Percentiles rank a stretch among this genome's conserved stretches.
These are phyloP conservation scores for Ogataea ganodermae DNA, from an alignment of 805 yeast genomes.

Conservation along the genomic window DNA sequence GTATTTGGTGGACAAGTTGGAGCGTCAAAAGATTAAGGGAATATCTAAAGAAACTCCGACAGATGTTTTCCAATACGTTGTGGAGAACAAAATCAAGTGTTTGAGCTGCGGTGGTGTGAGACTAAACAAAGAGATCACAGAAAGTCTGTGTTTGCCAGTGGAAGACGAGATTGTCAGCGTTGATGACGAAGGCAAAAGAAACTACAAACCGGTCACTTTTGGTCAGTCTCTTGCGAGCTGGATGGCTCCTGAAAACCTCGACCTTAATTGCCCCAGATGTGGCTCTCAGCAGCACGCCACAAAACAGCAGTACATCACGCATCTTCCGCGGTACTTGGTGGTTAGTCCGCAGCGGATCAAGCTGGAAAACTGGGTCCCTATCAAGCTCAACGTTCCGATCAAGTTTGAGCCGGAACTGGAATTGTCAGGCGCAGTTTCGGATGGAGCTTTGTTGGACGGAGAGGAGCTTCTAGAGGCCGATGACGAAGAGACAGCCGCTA, in stretches of 20 bases:
- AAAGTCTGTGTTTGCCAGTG: slow-evolving; percentile 64
- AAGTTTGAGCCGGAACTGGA: slow-evolving; percentile 44
- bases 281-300: slow-evolving; percentile 37
- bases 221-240: slow-evolving; percentile 48
- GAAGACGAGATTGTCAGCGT: slow-evolving; percentile 40
- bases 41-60: slow-evolving; percentile 44
- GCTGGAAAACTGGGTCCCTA: slow-evolving; percentile 87
- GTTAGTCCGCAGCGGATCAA: slow-evolving; percentile 79
- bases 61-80: slow-evolving; percentile 60
- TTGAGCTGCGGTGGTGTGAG: slow-evolving; percentile 60
- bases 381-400: slow-evolving; percentile 76
- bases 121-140: slow-evolving; percentile 55
- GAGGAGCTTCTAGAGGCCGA: slow-evolving; percentile 41
- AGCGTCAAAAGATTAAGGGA: slow-evolving; percentile 41
- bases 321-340: slow-evolving; percentile 71
- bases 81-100: slow-evolving; percentile 65
- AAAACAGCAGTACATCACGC: slow-evolving; percentile 50
- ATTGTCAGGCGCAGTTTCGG: slow-evolving; percentile 43
- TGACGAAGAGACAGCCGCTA: slow-evolving; percentile 27
- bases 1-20: slow-evolving; percentile 65
- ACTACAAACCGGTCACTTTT: slow-evolving; percentile 52
- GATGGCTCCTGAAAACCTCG: slow-evolving; percentile 55
- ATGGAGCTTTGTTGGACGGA: slow-evolving; percentile 45
- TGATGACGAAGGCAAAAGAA: slow-evolving; percentile 47
- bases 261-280: slow-evolving; percentile 65